Evolutionary conservation across 1,284 basidiomycete genomes (phyloP).

Genomic region (Melanopsichium pennsylvanicum): DNA sequence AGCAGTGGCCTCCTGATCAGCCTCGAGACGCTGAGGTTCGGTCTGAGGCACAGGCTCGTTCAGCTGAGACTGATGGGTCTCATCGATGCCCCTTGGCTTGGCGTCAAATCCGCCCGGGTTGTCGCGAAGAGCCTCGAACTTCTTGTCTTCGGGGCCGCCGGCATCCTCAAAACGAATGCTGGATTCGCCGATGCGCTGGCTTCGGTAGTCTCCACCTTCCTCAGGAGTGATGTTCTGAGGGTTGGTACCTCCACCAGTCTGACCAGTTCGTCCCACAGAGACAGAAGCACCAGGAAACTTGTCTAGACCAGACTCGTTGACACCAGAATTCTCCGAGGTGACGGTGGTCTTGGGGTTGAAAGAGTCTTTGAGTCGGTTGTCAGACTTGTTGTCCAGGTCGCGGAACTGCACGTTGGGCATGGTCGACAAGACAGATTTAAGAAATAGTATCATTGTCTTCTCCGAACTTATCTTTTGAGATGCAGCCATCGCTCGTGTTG

Average conservation of each 20-base stretch:
- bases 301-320: constrained; percentile 53
- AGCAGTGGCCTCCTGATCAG: constrained; percentile 44
- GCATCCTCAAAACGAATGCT: constrained; percentile 53
- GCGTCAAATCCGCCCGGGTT: constrained; percentile 52
- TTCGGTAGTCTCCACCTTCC: constrained; percentile 50
- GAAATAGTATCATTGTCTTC: too few species aligned
- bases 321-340: constrained; percentile 43
- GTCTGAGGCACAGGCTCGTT: constrained; percentile 51
- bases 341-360: constrained; percentile 53
- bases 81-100: constrained; percentile 33
- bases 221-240: constrained; percentile 54
- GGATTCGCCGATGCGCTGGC: constrained; percentile 44
- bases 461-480: background rate
- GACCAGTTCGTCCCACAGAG: constrained; percentile 45
- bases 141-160: constrained; percentile 55
- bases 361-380: constrained; percentile 38
- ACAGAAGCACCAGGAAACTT: constrained; percentile 49
- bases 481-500: too few species aligned
- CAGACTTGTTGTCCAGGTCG: constrained; percentile 43
- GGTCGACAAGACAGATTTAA: background rate
- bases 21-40: constrained; percentile 48
- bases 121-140: constrained; percentile 41
- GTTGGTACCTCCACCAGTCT: constrained; percentile 55
- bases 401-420: constrained; percentile 21
- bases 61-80: constrained; percentile 36